Base-by-base conservation (phyloP, 2,329 filamentous ascomycete species). In the Arachnomyces sp. region DNA sequence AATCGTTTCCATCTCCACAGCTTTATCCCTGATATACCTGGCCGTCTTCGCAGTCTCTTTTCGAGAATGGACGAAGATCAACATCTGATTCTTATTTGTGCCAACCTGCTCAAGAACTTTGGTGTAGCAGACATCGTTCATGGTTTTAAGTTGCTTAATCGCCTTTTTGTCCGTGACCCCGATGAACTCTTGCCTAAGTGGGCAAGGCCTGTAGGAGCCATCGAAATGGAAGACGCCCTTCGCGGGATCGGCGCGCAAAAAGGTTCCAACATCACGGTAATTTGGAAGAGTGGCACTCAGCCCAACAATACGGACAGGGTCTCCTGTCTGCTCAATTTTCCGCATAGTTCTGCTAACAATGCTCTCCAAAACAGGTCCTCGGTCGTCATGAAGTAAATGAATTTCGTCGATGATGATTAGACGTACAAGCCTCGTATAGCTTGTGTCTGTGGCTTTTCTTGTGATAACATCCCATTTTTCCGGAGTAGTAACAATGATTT, bases 391-490 rank as follows among this genome's bases (percentile, higher is more conserved):
- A 36, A 98, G 78, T 57, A 98, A 70, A 72, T 98, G 92, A 51
- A 98, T 96, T 65, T 98, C 92, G 55, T 98, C 92, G 45, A 98
- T 96, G 59, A 95, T 89, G 43, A 98, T 83, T 8, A 98, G 75
- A 30, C 90, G 83, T 17, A 98, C 92, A n/a, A 98, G 77, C 54
- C 93, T 94, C 12, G 89, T 98, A 65, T 98, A 98, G 53, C 88
- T 94, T 40, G 92, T 78, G 60, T 98, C 93, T 2, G 90, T 95
- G 5, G 90, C 89, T 65, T 98, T 98, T 65, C 93, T 80, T 4
- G 93, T 98, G 52, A 98, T 95, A 51, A 98, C 90, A 65, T 98
- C 92, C 85, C 88, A 98, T 68, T 98, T 98, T 65, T 98, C 92
- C 14, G 92, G 92, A 0, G 92, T 98, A 1, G 92, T 98, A 44